Evolutionary conservation across 1,284 basidiomycete species (phyloP), one percentile per base, ranked within the genome.

Genomic region (Cryptococcus sp.): DNA sequence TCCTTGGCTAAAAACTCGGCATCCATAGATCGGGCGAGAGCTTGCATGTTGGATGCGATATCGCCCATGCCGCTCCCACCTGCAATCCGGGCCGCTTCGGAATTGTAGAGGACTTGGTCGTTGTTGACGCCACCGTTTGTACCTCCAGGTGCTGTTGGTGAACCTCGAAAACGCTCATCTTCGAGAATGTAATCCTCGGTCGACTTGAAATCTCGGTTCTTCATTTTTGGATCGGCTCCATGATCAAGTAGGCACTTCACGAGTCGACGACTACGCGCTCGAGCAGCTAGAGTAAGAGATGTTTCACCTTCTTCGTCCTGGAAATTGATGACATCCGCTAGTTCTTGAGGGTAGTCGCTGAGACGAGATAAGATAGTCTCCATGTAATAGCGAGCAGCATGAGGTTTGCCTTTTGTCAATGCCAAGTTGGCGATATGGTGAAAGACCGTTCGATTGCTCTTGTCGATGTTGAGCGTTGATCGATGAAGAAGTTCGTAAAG

Each of bases 271-370:
- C 89, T 93, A 52, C 96, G 80, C 65, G 94, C 97, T 34, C 96
- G 82, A 4, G 96, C 96, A 22, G 96, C 94, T 80, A 99, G 85
- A 1, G 96, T 98, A 53, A 99, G 77, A 10, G 96, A 91, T 13
- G 96, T 98, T 77, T 99, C 96, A 31, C 94, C 94, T 63, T 99
- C 96, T 70, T 98, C 92, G 71, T 98, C 96, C 73, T 96, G 96
- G 75, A 98, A 98, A 71, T 99, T 99, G 76, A 99, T 91, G 46
- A 99, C 92, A 70, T 99, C 96, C 34, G 92, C 91, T 16, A 99
- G 79, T 74, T 99, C 96, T 64, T 89, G 88, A 2, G 94, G 93
- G 75, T 91, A 99, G 69, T 97, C 92, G n/a, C 88, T 81, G 18
- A 99, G 81, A 41, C 93, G 84, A 44, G 80, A 81, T 51, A 98